Evolutionary conservation across 352 stramenopile species (phyloP), one percentile per base, ranked within the genome.

Genomic region (Ophiocytium majus): DNA sequence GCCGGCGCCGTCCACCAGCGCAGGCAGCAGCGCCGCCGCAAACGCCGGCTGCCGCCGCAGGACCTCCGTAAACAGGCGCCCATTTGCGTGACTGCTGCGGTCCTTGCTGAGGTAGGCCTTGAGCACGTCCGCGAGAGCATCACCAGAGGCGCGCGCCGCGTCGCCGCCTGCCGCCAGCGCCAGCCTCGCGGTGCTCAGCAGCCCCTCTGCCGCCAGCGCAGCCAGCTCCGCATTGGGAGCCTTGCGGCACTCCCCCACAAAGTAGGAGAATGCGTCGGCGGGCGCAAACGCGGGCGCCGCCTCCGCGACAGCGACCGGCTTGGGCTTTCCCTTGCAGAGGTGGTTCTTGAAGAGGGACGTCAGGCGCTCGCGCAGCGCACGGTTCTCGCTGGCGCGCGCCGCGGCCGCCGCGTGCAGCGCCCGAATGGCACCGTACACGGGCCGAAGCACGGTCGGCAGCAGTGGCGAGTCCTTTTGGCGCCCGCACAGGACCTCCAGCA

Each of bases 401-500:
- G 50, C n/a, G 37, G 1, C 75, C 1, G 1, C 31, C 32, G 75
- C 36, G 32, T 57, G 32, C 31, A 81, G 32, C 75, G 1, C 10
- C 5, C 31, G 28, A 81, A 81, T 17, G 50, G 75, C 75, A 37
- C 50, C 49, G 50, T 49, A 81, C 5, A 81, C 75, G 9, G 75
- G 36, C 5, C 35, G 1, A 10, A 81, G 9, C 31, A 17, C 50
- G 5, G 75, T 81, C 37, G 75, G 34, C 75, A 81, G 36, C 50
- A 81, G 36, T 43, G 75, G 75, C 10, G 75, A 81, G 32, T 81
- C 36, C n/a, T 31, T 32, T 33, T 81, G 75, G 14, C 75, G 19
- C 10, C 10, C 50, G 36, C 75, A 81, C 5, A 17, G 17, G 34
- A 89, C 85, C 63, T 89, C 85, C 31, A 89, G 50, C 33, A 89